Percentiles rank a stretch among this genome's conserved stretches.
Evolutionary conservation across 208 protist genomes (phyloP).

Genomic region (Tetramitus jugosus): DNA sequence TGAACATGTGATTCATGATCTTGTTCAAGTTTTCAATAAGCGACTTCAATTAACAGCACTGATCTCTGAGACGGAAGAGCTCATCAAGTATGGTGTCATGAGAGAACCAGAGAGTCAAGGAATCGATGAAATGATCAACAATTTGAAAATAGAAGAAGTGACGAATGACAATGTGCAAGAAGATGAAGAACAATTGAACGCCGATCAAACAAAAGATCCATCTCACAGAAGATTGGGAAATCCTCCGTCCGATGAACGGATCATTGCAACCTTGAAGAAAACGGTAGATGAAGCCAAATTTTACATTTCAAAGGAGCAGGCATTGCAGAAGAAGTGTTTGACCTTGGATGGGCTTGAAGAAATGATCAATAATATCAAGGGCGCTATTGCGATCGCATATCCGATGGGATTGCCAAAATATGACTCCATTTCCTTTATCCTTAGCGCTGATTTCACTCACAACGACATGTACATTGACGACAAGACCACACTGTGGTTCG

Average conservation of each 20-base stretch:
- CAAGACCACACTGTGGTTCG: neutral
- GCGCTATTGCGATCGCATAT: neutral
- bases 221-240: neutral
- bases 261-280: neutral
- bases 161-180: too few species aligned
- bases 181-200: too few species aligned
- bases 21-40: neutral
- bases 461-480: constrained; percentile 12
- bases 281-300: neutral
- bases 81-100: neutral
- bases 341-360: neutral
- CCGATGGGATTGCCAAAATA: neutral
- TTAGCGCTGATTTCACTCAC: neutral
- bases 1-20: neutral
- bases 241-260: neutral
- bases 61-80: neutral
- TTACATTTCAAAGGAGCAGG: neutral
- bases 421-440: neutral
- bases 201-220: neutral
- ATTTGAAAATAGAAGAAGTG: too few species aligned
- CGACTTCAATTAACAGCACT: neutral
- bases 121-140: neutral
- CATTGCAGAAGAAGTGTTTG: neutral
- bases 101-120: neutral
- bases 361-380: neutral